Conservation (phyloP, 352 stramenopile genomes). For the Lagenidium sp. region DNA sequence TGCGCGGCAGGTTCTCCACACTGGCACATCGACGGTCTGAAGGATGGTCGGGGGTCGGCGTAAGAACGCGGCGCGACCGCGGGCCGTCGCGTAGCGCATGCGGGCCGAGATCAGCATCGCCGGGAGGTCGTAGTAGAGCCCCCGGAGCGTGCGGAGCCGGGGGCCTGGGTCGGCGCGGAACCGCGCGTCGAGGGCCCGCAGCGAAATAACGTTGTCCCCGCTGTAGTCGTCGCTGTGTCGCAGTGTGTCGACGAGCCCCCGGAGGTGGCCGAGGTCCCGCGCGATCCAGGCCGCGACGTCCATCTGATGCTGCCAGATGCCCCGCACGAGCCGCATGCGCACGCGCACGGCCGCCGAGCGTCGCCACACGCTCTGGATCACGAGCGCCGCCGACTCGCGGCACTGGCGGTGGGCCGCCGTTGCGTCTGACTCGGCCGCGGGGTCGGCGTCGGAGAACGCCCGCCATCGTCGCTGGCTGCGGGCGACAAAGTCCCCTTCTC, state of each 20-base stretch:
- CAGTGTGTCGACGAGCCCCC: constrained; percentile 1
- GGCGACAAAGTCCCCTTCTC: constrained; percentile 29
- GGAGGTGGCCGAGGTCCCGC: constrained; percentile 2
- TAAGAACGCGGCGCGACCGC: constrained; percentile 18
- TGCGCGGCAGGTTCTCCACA: constrained; percentile 17
- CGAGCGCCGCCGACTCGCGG: constrained; percentile 25
- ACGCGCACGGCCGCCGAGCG: constrained; percentile 16
- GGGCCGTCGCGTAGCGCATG: constrained; percentile 22
- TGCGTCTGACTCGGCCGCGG: constrained; percentile 8
- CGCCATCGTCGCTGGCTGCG: constrained; percentile 34
- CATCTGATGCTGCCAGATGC: constrained; percentile 32
- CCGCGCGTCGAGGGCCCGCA: neutral
- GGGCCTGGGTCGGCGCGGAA: neutral
- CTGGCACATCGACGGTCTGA: constrained; percentile 25
- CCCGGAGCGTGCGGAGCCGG: constrained; percentile 2
- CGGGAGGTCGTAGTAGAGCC: constrained; percentile 23
- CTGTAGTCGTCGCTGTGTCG: neutral
- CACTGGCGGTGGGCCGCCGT: constrained; percentile 11
- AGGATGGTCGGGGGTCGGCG: constrained; percentile 28
- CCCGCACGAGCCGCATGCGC: constrained; percentile 10
- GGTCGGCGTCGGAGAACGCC: constrained; percentile 12
- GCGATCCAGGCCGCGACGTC: constrained; percentile 29
- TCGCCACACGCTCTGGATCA: constrained; percentile 43
- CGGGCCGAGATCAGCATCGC: constrained; percentile 28
- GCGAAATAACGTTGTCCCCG: neutral